Evolutionary conservation across 1,284 basidiomycete species (phyloP).

Genomic region (Trichosporon sp.): DNA sequence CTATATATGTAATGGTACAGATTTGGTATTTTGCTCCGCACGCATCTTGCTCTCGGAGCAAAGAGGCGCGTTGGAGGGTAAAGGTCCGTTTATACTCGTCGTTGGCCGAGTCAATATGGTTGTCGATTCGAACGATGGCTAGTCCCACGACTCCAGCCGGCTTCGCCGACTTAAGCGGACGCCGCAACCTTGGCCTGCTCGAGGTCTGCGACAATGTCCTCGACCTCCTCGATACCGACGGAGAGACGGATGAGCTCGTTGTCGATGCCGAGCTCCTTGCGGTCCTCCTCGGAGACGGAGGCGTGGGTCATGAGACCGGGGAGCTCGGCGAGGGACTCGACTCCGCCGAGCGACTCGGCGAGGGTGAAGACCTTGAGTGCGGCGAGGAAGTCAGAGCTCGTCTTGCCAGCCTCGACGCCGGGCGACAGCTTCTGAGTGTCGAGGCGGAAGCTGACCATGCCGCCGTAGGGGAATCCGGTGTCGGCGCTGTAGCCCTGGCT

Average conservation of each 20-base stretch:
- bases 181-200: conserved; percentile 58
- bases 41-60: not conserved
- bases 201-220: conserved; percentile 73
- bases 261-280: conserved; percentile 68
- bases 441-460: conserved; percentile 56
- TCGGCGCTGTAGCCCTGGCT: conserved; percentile 35
- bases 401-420: conserved; percentile 5
- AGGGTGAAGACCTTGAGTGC: conserved; percentile 68
- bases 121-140: not conserved
- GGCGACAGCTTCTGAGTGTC: conserved; percentile 13
- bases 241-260: conserved; percentile 74
- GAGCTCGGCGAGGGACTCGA: conserved; percentile 81
- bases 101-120: not conserved
- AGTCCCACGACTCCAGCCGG: too few species aligned
- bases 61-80: too few species aligned
- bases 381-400: conserved; percentile 57
- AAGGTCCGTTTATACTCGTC: not conserved
- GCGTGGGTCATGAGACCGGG: conserved; percentile 70
- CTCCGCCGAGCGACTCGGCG: conserved; percentile 85
- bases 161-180: not conserved
- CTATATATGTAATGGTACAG: not conserved
- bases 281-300: conserved; percentile 24
- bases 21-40: not conserved
- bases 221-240: conserved; percentile 81
- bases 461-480: conserved; percentile 66